Evolutionary conservation across 2,329 filamentous ascomycete species (phyloP), one percentile per base, ranked within the genome.

Genomic region (Cladobotryum mycophilum): DNA sequence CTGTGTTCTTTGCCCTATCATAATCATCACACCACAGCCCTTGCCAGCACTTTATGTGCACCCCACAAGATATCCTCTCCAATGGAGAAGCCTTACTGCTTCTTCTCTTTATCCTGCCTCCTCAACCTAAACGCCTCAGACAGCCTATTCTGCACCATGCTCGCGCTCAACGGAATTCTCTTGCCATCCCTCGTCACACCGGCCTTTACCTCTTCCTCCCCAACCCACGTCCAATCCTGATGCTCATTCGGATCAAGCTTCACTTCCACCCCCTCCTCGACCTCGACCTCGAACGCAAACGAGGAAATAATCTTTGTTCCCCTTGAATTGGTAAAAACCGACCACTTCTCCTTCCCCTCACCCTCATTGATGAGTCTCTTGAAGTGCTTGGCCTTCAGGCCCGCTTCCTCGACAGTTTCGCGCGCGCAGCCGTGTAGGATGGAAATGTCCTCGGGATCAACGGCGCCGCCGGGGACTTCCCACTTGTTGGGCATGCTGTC

Each of bases 401-500:
- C 72, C 8, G 71, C 58, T 60, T 78, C 75, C 60, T 79, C 76
- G 60, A 61, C 66, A 2, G 79, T 63, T 62, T 79, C 76, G 14
- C 76, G 67, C 14, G 67, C 71, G n/a, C 68, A 70, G 14, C 67
- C 70, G 43, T 68, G 57, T 4, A 79, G 62, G 4, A 79, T 65
- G 12, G 59, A 71, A 5, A 53, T 41, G 53, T 78, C 75, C 1
- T 62, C 60, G 0, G 59, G 46, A 45, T 78, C 76, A 38, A 70
- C 69, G 1, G 64, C 70, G n/a, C 76, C 76, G 18, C 76, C 76
- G 1, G 76, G 75, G 1, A 69, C 54, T 52, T 79, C 76, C 76
- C 76, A 79, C 4, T 56, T 61, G 50, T 68, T 60, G 3, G 75
- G 74, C 62, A 71, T 69, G 48, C 62, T 71, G 61, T 76, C 74